Conservation (phyloP, 768 basidiomycete genomes). For the Leccinum longicurvipes region DNA sequence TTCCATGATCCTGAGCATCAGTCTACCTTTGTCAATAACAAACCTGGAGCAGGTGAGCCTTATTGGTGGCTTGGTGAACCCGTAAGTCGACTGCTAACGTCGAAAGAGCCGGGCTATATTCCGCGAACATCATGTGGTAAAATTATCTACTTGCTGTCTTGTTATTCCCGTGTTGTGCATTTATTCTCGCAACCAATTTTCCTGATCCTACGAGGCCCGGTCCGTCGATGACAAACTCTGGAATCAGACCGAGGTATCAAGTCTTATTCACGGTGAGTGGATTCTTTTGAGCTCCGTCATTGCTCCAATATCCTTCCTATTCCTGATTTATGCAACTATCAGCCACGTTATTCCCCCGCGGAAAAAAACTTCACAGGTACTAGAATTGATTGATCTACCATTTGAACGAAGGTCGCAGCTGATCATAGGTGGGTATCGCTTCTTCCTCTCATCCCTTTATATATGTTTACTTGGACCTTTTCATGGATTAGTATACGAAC, state of each 20-base stretch:
- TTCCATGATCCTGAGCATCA: constrained; percentile 71
- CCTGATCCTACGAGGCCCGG: constrained; percentile 9
- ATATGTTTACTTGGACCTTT: neutral
- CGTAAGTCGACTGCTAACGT: constrained; percentile 44
- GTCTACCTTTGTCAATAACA: constrained; percentile 65
- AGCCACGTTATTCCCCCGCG: neutral
- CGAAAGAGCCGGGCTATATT: constrained; percentile 58
- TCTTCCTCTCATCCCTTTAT: neutral
- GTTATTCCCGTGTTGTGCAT: neutral
- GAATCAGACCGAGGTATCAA: constrained; percentile 11
- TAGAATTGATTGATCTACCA: constrained; percentile 68
- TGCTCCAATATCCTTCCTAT: neutral
- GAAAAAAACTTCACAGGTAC: constrained; percentile 67
- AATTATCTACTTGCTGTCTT: constrained; percentile 19
- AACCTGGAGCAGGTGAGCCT: constrained; percentile 52
- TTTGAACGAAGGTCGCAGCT: constrained; percentile 66
- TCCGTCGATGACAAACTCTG: constrained; percentile 9
- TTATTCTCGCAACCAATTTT: neutral
- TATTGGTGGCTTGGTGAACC: constrained; percentile 89
- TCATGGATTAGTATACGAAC: constrained; percentile 60
- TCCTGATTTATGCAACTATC: neutral
- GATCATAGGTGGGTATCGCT: constrained; percentile 50
- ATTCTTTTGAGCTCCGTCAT: neutral
- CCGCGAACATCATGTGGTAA: constrained; percentile 66
- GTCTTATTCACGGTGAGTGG: constrained; percentile 16